These are phyloP conservation scores for Lichtheimia hyalospora DNA, from an alignment of 371 early-diverging fungal genomes.

Conservation along the genomic window DNA sequence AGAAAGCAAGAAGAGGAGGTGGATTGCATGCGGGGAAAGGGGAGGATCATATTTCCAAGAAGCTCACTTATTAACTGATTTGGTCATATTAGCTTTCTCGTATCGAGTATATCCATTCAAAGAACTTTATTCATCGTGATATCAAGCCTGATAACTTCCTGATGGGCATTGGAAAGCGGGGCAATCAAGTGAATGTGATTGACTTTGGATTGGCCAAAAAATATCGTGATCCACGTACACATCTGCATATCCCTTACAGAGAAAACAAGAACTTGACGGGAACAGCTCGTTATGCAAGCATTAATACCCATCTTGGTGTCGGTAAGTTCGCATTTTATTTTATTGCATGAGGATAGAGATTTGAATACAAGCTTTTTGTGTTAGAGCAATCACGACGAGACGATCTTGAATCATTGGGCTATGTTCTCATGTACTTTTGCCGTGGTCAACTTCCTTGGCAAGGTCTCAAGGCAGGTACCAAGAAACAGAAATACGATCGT, in stretches of 20 bases:
- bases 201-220: constrained; percentile 99
- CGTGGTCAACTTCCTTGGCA: constrained; percentile 99
- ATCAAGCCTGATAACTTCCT: constrained; percentile 99
- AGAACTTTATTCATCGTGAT: constrained; percentile 59
- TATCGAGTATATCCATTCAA: constrained; percentile 96
- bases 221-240: constrained; percentile 95
- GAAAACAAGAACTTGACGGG: constrained; percentile 99
- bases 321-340: constrained; percentile 54
- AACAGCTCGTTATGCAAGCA: constrained; percentile 98
- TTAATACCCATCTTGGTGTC: constrained; percentile 98
- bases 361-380: no score
- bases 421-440: constrained; percentile 99
- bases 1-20: no score
- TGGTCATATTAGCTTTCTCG: constrained; percentile 75
- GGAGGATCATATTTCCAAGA: not conserved
- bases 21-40: not conserved
- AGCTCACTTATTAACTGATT: not conserved
- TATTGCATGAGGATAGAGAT: not conserved
- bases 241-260: constrained; percentile 97
- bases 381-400: constrained; percentile 99
- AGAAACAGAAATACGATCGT: constrained; percentile 99
- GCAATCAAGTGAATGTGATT: constrained; percentile 97
- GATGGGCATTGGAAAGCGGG: constrained; percentile 94
- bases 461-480: constrained; percentile 97
- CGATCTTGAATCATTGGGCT: constrained; percentile 98